Evolutionary conservation across 164 flowering plant genomes (phyloP), one percentile per base, ranked within the genome.

Genomic region (Euptelea pleiosperma): DNA sequence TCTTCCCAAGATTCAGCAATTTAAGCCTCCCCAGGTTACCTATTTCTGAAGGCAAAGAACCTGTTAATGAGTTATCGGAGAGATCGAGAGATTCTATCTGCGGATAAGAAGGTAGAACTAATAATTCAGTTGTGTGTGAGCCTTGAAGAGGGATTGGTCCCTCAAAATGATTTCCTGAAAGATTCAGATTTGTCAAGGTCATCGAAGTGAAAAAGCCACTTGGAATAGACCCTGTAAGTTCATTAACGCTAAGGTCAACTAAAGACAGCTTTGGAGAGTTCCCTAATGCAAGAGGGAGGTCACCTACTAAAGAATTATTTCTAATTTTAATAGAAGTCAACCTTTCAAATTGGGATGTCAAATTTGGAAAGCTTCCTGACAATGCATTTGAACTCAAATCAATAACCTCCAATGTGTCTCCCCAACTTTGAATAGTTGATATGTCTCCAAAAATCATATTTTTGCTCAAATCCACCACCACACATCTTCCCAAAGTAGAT

Each of bases 341-440:
- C 4, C 63, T 76, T 29, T 52, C 68, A 71, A 77, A 83, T 51
- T 70, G 79, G 36, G 82, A 69, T 42, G 77, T 70, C 66, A 68
- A 16, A 63, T 83, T 81, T 60, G 91, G 86, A 45, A 90, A 63
- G 80, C 71, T 85, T 68, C 97, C 99, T 3, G 79, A 74, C 63
- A 94, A 62, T 26, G 59, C 62, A 71, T 94, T 94, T 55, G 95
- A 88, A 70, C 96, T 85, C 78, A 94, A 64, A 70, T 94, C 89
- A n/a, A 94, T 63, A 62, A 77, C 52, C 70, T 86, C 88, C 55
- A 85, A 39, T 43, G 65, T 42, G 45, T 75, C 65, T 53, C 69
- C 79, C 98, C 98, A 92, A 49, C 59, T 76, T 56, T 73, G 72
- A 56, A 89, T 57, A 28, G 62, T 58, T 33, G 91, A 82, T 29